Conservation (phyloP, 352 stramenopile species). For the Thalassiosira mediterranea region DNA sequence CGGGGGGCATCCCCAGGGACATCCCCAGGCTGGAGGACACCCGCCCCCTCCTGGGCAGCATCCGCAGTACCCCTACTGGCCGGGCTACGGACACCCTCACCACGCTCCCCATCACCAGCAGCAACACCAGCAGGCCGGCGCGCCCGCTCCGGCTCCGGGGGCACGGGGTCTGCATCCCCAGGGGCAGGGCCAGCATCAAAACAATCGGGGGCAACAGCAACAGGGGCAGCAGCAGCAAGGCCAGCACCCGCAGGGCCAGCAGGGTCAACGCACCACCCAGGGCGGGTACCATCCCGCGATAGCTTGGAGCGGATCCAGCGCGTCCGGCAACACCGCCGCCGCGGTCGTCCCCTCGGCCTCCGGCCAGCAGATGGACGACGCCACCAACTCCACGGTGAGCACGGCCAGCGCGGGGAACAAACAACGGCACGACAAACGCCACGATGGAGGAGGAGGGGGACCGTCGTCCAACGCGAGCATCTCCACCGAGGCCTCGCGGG, state of each 20-base stretch:
- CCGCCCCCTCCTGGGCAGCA: no score
- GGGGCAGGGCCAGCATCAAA: constrained; percentile 6
- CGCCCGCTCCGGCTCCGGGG: not conserved
- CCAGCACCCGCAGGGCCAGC: not conserved
- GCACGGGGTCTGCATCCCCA: not conserved
- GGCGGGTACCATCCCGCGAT: no score
- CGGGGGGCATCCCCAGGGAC: no score
- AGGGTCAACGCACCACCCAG: not conserved
- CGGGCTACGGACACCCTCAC: not conserved
- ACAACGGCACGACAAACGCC: not conserved
- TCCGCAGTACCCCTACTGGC: no score
- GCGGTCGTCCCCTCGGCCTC: constrained; percentile 1
- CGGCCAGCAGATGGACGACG: no score
- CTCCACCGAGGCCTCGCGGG: not conserved
- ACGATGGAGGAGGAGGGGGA: not conserved
- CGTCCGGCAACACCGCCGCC: not conserved
- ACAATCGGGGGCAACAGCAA: constrained; percentile 14
- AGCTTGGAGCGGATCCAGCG: constrained; percentile 9
- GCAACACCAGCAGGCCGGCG: not conserved
- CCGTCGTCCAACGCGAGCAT: not conserved
- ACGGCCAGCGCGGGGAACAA: not conserved
- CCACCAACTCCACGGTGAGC: not conserved
- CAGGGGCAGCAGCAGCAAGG: constrained; percentile 2
- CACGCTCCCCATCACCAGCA: not conserved
- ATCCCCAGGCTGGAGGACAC: no score